Conservation (phyloP, 2,329 filamentous ascomycete species). For the Capronia americana region DNA sequence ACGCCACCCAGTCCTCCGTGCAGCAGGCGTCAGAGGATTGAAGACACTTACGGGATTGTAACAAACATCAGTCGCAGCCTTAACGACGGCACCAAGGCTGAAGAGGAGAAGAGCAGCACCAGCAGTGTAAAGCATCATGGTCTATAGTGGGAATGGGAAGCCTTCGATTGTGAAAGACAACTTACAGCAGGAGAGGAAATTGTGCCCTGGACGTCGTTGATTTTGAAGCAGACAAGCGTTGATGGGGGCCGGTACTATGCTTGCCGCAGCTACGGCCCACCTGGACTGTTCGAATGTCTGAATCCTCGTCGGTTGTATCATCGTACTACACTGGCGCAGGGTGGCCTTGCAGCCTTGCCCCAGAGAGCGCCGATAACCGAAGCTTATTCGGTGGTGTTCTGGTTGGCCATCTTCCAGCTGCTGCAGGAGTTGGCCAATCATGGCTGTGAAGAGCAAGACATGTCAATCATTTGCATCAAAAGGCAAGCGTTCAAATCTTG, state of each 20-base stretch:
- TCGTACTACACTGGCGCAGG: not conserved
- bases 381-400: not conserved
- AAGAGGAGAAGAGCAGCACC: not conserved
- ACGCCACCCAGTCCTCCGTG: not conserved
- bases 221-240: not conserved
- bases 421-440: slow-evolving; percentile 4
- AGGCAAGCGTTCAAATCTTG: not conserved
- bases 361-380: not conserved
- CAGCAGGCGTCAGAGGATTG: not conserved
- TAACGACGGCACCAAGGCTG: not conserved
- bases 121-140: not conserved
- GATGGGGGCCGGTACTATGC: not conserved
- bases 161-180: not conserved
- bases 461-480: not conserved
- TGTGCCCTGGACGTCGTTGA: not conserved
- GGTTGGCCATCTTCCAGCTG: not conserved
- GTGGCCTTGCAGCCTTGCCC: not conserved
- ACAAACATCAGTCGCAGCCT: not conserved
- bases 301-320: not conserved
- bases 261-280: not conserved
- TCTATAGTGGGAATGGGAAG: not conserved
- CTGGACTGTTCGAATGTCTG: not conserved
- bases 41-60: slow-evolving; percentile 2
- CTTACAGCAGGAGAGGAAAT: not conserved
- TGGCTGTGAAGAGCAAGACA: not conserved